Evolutionary conservation across 1,284 basidiomycete genomes (phyloP).

Genomic region (Pseudozyma tsukubaensis): DNA sequence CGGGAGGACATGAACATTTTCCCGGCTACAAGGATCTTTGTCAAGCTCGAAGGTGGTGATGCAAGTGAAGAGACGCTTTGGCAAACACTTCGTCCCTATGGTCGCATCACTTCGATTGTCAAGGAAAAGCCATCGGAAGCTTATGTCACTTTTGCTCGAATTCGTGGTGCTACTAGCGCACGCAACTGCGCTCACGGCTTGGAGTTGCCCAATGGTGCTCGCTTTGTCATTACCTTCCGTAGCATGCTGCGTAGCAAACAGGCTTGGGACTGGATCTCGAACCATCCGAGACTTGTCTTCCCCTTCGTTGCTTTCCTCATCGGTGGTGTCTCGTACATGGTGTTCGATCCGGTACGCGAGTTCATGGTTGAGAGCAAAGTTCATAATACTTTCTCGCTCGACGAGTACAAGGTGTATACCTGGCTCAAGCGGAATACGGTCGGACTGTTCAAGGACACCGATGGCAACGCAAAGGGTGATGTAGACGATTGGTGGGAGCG

Average conservation of each 20-base stretch:
- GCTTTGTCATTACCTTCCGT: slow-evolving; percentile 78
- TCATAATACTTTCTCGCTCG: slow-evolving; percentile 77
- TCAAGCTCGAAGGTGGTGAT: slow-evolving; percentile 58
- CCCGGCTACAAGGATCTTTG: slow-evolving; percentile 49
- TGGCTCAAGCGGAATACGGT: slow-evolving; percentile 59
- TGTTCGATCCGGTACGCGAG: slow-evolving; percentile 90
- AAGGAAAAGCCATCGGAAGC: slow-evolving; percentile 51
- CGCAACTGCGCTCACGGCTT: slow-evolving; percentile 87
- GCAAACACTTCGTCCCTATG: slow-evolving; percentile 77
- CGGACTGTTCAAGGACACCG: slow-evolving; percentile 45
- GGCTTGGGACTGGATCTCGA: slow-evolving; percentile 83
- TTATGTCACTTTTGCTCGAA: slow-evolving; percentile 52
- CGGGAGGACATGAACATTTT: slow-evolving; percentile 63
- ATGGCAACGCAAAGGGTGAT: slow-evolving; percentile 46
- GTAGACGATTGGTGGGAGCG: slow-evolving; percentile 82
- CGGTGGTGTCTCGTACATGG: slow-evolving; percentile 84
- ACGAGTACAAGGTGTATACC: slow-evolving; percentile 42
- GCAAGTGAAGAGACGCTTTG: slow-evolving; percentile 59
- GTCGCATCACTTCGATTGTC: slow-evolving; percentile 79
- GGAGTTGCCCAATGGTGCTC: slow-evolving; percentile 72
- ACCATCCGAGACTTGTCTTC: slow-evolving; percentile 86
- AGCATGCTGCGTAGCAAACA: slow-evolving; percentile 81
- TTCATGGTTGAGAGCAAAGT: slow-evolving; percentile 86
- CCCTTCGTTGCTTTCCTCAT: slow-evolving; percentile 87
- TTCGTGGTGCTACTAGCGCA: slow-evolving; percentile 81